phyloP scores from a whole-genome alignment of 306 rosid genomes.

The Glycyrrhiza uralensis region DNA sequence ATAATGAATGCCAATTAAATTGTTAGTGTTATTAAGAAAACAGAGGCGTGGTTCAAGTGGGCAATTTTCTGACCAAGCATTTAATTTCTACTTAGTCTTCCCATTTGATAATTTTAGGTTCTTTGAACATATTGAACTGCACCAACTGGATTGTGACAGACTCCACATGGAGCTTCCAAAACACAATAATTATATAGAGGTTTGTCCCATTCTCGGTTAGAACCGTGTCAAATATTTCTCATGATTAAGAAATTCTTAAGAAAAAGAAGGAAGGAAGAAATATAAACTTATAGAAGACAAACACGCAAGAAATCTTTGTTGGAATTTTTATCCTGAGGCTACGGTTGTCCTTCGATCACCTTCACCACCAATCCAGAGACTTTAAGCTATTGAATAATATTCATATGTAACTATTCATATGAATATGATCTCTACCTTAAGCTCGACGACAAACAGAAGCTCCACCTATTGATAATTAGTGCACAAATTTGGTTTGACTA shows the following conservation, averaged over 20 bases:
- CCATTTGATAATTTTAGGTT: background rate
- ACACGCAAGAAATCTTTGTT: background rate
- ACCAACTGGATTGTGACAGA: background rate
- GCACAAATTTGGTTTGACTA: slow-evolving; percentile 7
- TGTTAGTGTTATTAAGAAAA: background rate
- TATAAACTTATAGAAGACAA: background rate
- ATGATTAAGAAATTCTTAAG: background rate
- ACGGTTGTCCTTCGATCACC: background rate
- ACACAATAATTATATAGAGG: background rate
- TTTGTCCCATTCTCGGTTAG: background rate
- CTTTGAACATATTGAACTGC: background rate
- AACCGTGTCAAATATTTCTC: background rate
- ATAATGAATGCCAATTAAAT: background rate
- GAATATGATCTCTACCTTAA: background rate
- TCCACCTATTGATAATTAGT: too few relatives aligned
- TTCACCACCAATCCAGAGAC: background rate
- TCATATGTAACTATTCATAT: background rate
- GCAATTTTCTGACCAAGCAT: background rate
- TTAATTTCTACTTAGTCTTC: background rate
- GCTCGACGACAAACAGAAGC: background rate
- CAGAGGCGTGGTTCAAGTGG: background rate
- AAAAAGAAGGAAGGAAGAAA: background rate
- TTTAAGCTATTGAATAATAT: too few relatives aligned
- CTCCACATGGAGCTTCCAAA: background rate
- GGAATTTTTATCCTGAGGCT: background rate